Percentiles rank a stretch among this genome's conserved stretches.
These are phyloP conservation scores for Mytilinidion resinicola DNA, from an alignment of 495 filamentous ascomycete genomes.

Conservation along the genomic window DNA sequence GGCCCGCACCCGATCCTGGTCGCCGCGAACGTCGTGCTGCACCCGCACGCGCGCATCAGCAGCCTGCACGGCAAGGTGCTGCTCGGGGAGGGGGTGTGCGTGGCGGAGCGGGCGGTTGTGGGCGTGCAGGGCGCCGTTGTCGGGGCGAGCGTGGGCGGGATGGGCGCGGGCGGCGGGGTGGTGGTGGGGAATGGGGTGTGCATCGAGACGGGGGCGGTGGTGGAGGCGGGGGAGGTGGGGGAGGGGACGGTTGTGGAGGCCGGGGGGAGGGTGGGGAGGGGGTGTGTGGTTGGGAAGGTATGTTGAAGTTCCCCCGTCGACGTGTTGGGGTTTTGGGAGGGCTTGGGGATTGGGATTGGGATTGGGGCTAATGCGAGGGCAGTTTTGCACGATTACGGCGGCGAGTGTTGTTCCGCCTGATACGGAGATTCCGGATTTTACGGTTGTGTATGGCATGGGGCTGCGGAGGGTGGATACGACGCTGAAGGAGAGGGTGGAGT, in stretches of 20 bases:
- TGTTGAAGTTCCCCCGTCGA: slow-evolving; percentile 28
- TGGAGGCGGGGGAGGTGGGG: slow-evolving; percentile 57
- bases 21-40: slow-evolving; percentile 66
- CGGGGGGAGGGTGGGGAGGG: slow-evolving; percentile 52
- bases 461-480: slow-evolving; percentile 51
- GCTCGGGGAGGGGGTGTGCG: slow-evolving; percentile 66
- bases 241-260: slow-evolving; percentile 59
- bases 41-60: slow-evolving; percentile 69
- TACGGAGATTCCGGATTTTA: slow-evolving; percentile 56
- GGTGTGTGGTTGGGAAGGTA: slow-evolving; percentile 60
- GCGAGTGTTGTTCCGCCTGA: slow-evolving; percentile 47
- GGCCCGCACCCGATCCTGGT: slow-evolving; percentile 69
- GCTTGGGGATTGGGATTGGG: slow-evolving; percentile 1
- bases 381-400: slow-evolving; percentile 51
- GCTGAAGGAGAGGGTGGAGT: slow-evolving; percentile 28
- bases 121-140: slow-evolving; percentile 32
- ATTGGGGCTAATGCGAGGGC: not conserved
- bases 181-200: slow-evolving; percentile 52
- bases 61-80: slow-evolving; percentile 62
- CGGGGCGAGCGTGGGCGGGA: slow-evolving; percentile 33
- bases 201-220: slow-evolving; percentile 54
- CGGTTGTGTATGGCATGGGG: slow-evolving; percentile 52
- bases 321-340: not conserved
- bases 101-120: slow-evolving; percentile 55
- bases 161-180: slow-evolving; percentile 38